These are phyloP conservation scores for Geranium incanum DNA, from an alignment of 441 rosid genomes.

Conservation along the genomic window DNA sequence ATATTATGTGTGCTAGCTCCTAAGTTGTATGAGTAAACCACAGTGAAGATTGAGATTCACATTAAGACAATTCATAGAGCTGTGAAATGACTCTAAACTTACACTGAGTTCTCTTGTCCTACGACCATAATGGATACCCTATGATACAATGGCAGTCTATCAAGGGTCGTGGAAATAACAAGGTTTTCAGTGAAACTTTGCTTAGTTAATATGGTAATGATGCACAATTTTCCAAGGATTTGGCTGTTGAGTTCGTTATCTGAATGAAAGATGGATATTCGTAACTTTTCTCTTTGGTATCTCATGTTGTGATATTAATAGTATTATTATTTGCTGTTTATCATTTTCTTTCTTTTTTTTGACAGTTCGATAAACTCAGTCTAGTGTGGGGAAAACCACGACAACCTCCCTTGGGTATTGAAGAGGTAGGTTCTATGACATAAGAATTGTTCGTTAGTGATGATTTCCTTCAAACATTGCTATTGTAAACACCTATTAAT, in stretches of 20 bases:
- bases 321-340: neutral
- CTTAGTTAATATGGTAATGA: neutral
- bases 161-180: neutral
- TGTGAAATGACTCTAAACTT: neutral
- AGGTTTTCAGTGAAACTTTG: neutral
- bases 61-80: neutral
- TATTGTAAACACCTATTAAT: conserved; percentile 2
- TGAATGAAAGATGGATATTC: neutral
- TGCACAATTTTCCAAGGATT: neutral
- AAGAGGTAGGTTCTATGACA: conserved; percentile 50
- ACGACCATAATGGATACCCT: neutral
- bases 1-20: neutral
- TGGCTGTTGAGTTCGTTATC: neutral
- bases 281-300: neutral
- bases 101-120: no score
- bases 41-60: conserved; percentile 8
- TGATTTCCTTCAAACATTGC: conserved; percentile 1
- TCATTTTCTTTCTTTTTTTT: conserved; percentile 20
- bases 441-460: neutral
- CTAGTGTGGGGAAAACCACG: conserved; percentile 95
- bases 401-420: conserved; percentile 59
- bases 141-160: neutral
- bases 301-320: neutral
- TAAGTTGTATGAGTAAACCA: neutral
- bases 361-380: conserved; percentile 68